phyloP scores from a whole-genome alignment of 2,329 filamentous ascomycete genomes.

The Xylaria sp. region DNA sequence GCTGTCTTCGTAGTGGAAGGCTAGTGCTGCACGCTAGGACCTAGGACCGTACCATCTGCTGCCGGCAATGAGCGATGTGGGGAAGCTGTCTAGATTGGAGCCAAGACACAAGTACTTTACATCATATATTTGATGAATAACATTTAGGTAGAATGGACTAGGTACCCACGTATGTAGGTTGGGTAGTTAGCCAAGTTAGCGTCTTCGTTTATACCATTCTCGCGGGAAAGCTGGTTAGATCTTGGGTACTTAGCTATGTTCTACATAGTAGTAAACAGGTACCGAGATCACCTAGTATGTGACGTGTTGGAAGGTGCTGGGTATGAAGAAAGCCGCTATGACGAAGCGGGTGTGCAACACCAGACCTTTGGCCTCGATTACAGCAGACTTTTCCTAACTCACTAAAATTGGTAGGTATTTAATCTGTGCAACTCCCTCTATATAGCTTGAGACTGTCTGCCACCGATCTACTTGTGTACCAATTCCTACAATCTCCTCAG shows the following conservation, averaged over 20 bases:
- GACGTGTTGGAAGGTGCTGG: conserved; percentile 2
- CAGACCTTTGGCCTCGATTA: background rate
- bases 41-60: conserved; percentile 1
- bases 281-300: background rate
- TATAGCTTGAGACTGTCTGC: background rate
- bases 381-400: background rate
- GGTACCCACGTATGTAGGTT: background rate
- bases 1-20: conserved; percentile 6
- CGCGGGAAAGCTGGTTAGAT: background rate
- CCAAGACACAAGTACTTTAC: conserved; percentile 11
- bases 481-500: background rate
- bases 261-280: background rate
- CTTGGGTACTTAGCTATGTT: background rate
- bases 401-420: too few relatives aligned
- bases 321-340: conserved; percentile 12
- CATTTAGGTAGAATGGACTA: background rate
- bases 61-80: conserved; percentile 11
- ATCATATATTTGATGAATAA: conserved; percentile 1
- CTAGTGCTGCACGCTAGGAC: conserved; percentile 13
- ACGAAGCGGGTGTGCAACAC: conserved; percentile 25
- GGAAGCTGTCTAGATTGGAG: background rate
- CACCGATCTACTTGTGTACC: background rate
- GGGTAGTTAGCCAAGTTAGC: background rate
- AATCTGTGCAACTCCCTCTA: conserved; percentile 11
- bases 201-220: background rate